Conservation (phyloP, 176 grass and related monocot species). For the Puya raimondii region DNA sequence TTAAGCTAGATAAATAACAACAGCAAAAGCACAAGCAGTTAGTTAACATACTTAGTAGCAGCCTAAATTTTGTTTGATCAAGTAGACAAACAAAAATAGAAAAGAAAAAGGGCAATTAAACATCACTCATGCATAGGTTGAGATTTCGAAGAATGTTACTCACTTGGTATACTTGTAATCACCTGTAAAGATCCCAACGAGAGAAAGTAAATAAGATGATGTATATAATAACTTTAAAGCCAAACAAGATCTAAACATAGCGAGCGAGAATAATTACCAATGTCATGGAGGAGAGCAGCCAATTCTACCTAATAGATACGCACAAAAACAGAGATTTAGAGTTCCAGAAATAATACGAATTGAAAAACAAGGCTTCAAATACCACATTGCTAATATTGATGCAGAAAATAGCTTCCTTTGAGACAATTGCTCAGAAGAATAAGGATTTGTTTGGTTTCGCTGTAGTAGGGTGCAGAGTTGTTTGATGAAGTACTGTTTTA, state of each 20-base stretch:
- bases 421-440: neutral
- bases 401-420: neutral
- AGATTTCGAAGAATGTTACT: constrained; percentile 13
- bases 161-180: constrained; percentile 96
- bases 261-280: constrained; percentile 30
- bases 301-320: constrained; percentile 60
- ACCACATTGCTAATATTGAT: neutral
- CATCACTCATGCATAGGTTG: neutral
- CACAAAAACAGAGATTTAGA: constrained; percentile 1
- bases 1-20: neutral
- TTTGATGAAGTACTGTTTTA: too few species aligned
- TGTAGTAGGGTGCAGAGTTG: too few species aligned
- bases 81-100: neutral
- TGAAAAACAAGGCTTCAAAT: neutral
- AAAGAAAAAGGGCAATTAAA: neutral
- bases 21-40: neutral
- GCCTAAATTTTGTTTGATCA: neutral
- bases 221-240: neutral
- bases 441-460: too few species aligned
- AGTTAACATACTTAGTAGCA: neutral
- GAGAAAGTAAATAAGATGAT: neutral
- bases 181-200: constrained; percentile 32
- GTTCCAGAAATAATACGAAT: neutral
- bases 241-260: neutral
- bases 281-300: constrained; percentile 81